Base-by-base conservation (phyloP, 805 yeast genomes). In the Barnettozyma sp. region DNA sequence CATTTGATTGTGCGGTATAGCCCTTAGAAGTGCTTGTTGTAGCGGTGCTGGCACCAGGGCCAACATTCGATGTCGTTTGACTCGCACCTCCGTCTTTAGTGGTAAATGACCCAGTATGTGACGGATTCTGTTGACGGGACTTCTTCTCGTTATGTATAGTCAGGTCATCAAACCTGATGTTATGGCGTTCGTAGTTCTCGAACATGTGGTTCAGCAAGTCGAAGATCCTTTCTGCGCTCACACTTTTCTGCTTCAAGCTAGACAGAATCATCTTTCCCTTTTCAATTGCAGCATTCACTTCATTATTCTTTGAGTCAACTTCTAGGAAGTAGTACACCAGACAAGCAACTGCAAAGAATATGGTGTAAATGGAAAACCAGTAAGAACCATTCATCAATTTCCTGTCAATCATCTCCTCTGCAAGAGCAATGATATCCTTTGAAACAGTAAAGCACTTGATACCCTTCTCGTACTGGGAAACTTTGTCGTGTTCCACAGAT, bases 341-440 rank as follows among this genome's bases (percentile, higher is more conserved):
- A 46, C 95, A 85, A 0, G 95, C 94, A 34, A 87, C 88, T 1
- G 94, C 78, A 56, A 84, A 87, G 55, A 87, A 87, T n/a, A 87
- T 81, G 0, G 95, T 86, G 57, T 87, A 87, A 56, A 82, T 78
- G n/a, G 92, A 80, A 52, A 85, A 87, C 95, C 96, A 86, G 55
- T 87, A 88, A 1, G 94, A 83, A 2, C 95, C 95, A 45, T 83
- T 76, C 39, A 87, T 63, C 48, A 83, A 64, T 42, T 81, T 72
- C 40, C 76, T 75, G 42, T 73, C 70, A 39, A 82, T 75, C 84
- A 87, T 76, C 43, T 81, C 86, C 48, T 82, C 76, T 0, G 95
- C 88, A 40, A 86, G 56, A 48, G 78, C 73, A 12, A 87, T 84
- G 19, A 82, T 94, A 49, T 80, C 71, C 41, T 94, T 67, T 0